Evolutionary conservation across 2,329 filamentous ascomycete genomes (phyloP).

Genomic region (Cadophora sp.): DNA sequence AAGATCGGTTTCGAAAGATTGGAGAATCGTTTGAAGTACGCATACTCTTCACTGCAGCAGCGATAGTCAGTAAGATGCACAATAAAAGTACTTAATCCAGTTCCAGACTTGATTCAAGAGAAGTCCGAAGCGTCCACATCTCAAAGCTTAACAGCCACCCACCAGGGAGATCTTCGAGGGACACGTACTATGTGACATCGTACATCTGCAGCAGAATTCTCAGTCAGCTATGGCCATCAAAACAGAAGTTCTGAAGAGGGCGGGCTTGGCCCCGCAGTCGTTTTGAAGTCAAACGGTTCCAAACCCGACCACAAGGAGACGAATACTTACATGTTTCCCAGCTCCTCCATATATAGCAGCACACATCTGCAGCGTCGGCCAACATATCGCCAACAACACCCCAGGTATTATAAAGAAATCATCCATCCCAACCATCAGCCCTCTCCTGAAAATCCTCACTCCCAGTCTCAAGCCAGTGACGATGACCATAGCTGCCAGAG

Average conservation of each 20-base stretch:
- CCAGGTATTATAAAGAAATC: constrained; percentile 46
- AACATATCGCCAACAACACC: constrained; percentile 40
- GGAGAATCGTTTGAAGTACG: constrained; percentile 73
- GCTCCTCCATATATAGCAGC: constrained; percentile 39
- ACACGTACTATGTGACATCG: constrained; percentile 32
- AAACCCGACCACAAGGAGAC: background rate
- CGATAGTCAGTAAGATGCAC: background rate
- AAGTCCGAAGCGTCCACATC: too few relatives aligned
- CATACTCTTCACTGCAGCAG: constrained; percentile 37
- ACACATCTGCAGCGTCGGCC: constrained; percentile 40
- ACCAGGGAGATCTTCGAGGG: background rate
- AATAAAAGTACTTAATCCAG: too few relatives aligned
- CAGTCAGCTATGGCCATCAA: background rate
- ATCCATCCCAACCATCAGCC: constrained; percentile 44
- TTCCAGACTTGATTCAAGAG: too few relatives aligned
- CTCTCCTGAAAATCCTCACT: constrained; percentile 38
- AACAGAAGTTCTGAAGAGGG: too few relatives aligned
- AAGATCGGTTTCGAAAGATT: constrained; percentile 96
- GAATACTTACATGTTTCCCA: constrained; percentile 34
- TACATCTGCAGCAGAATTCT: constrained; percentile 29
- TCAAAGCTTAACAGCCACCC: background rate
- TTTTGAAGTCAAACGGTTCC: background rate
- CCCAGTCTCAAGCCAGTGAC: constrained; percentile 42
- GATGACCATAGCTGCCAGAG: constrained; percentile 41
- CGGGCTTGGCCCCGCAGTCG: background rate